Base-by-base conservation (phyloP, 768 basidiomycete species). In the Lactarius psammicola region DNA sequence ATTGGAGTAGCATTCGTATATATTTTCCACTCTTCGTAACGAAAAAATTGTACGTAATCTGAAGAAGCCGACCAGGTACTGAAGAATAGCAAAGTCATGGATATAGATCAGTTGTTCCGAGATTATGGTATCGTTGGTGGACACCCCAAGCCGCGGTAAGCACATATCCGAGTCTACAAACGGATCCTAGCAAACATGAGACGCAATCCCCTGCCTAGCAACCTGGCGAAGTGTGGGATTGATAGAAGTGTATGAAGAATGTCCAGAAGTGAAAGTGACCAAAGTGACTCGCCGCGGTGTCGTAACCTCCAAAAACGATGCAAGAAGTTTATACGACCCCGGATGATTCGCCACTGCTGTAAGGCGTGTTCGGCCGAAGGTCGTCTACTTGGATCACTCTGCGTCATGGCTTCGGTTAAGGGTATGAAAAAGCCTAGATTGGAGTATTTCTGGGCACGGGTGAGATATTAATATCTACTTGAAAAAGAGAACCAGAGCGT, bases 231-330 rank as follows among this genome's bases (percentile, higher is more conserved):
- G 15, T 36, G 49, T 7, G 57, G 49, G 17, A 64, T 59, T 7
- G 31, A 65, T 10, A 0, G 15, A 18, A 65, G 30, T 34, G 13
- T 6, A 17, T 65, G 26, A 26, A 44, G 9, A 8, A 42, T 20
- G 28, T 64, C 58, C 1, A 64, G 26, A 3, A 60, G 1, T 11
- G 18, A 7, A 15, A 11, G 9, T 6, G n/a, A 18, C 1, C 51
- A 6, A 10, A 18, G 17, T 23, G 63, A 28, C 20, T 64, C 64
- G 10, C 20, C 26, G 17, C 23, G 40, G 2, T 34, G 6, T 23
- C 64, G 38, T 54, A 34, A 5, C 58, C 58, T 64, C 64, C 64
- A 64, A 44, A 34, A 34, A 8, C 64, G 58, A 8, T 55, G 53
- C 2, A 60, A 3, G 15, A 20, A 20, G 33, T 9, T 20, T 11